phyloP scores from a whole-genome alignment of 2,329 filamentous ascomycete genomes.

The Metarhizium humberi region DNA sequence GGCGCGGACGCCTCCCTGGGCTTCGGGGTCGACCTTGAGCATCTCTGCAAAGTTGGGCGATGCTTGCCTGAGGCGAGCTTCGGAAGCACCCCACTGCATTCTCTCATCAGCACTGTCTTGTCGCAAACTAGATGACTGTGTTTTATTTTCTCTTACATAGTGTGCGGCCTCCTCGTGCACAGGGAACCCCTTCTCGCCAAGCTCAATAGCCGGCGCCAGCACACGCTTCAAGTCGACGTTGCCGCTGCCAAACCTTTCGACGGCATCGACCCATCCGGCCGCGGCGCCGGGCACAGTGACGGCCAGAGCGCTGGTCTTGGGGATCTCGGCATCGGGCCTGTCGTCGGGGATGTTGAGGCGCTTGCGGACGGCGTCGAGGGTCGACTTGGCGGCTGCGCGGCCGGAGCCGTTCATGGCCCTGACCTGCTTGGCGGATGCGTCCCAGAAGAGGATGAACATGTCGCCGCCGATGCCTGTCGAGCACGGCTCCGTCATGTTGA shows the following conservation, averaged over 20 bases:
- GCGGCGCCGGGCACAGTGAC: slow-evolving; percentile 85
- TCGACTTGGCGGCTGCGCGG: slow-evolving; percentile 61
- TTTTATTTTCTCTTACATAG: slow-evolving; percentile 41
- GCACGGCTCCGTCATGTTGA: slow-evolving; percentile 89
- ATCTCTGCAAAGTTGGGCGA: slow-evolving; percentile 85
- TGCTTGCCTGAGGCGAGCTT: slow-evolving; percentile 54
- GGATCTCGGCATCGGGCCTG: slow-evolving; percentile 47
- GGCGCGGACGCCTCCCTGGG: slow-evolving; percentile 60
- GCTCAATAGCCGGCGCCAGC: slow-evolving; percentile 69
- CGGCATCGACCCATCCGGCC: slow-evolving; percentile 85
- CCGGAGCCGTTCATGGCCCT: slow-evolving; percentile 88
- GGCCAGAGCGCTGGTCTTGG: slow-evolving; percentile 66
- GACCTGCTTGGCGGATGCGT: slow-evolving; percentile 72
- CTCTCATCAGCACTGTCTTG: background rate
- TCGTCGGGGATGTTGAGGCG: slow-evolving; percentile 58
- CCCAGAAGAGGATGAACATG: slow-evolving; percentile 92
- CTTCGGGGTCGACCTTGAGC: slow-evolving; percentile 66
- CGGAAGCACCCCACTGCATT: slow-evolving; percentile 60
- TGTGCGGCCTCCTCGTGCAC: slow-evolving; percentile 70
- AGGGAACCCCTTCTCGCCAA: slow-evolving; percentile 83
- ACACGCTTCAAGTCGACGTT: slow-evolving; percentile 70
- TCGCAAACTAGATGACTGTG: background rate
- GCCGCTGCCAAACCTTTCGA: slow-evolving; percentile 83
- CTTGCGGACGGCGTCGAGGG: slow-evolving; percentile 59
- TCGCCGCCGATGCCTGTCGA: slow-evolving; percentile 95